Base-by-base conservation (phyloP, 768 basidiomycete genomes). In the Tulasnella sp. region DNA sequence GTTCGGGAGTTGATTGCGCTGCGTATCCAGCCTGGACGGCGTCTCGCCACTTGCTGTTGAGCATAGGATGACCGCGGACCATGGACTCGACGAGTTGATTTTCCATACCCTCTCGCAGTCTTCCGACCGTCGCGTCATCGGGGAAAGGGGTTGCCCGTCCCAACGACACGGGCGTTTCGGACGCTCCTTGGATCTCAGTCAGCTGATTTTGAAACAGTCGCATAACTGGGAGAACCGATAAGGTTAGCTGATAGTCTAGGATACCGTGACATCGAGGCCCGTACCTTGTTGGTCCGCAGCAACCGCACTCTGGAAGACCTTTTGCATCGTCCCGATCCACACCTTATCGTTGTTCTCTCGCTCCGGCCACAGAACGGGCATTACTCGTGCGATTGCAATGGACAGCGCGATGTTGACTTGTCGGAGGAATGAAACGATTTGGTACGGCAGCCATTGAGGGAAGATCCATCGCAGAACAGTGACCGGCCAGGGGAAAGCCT, bases 381-480 rank as follows among this genome's bases (percentile, higher is more conserved):
- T 88, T 6, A 95, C 89, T 25, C 90, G 85, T 19, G 87, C 88
- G 12, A 94, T 85, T 0, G 92, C 93, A 49, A 93, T 86, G 38
- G 89, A 91, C 76, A 91, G 80, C 81, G 92, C 90, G 79, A 93
- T 83, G 82, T 93, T 94, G 36, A 92, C 80, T 78, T 93, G 90
- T 80, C 93, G 93, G 49, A 95, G 84, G 82, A 94, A 88, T 45
- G 88, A 83, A 77, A 93, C 86, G 82, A 95, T 91, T 80, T 96
- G 93, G 81, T 90, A 91, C 1, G 88, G 86, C 1, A 91, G 87
- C 15, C 92, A 87, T 7, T 85, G 83, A 0, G 92, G 93, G 83
- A 92, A 91, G 49, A 87, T 29, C 37, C 79, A 73, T 58, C 83
- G 80, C 11, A 88, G 79, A 38, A 89, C 42, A 36, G 78, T 81